Base-by-base conservation (phyloP, 768 basidiomycete species). In the Coprinopsis sp. region DNA sequence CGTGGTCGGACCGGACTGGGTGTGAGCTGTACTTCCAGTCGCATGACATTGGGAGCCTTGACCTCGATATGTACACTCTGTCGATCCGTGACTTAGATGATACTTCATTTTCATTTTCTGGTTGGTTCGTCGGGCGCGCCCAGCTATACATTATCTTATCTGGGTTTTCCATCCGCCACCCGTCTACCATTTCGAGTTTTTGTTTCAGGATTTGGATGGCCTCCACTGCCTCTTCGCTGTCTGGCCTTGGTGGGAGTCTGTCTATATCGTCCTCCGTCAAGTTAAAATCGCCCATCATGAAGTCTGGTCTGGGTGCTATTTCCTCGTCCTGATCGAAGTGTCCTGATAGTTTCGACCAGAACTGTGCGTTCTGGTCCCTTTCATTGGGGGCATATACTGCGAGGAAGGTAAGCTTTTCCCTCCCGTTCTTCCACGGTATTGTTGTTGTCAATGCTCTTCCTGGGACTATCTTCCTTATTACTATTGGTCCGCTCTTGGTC, bases 361-460 rank as follows among this genome's bases (percentile, higher is more conserved):
- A 40, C 3, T 40, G 24, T 13, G 18, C 22, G 24, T 40, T 40
- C 14, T 40, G 24, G 14, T 27, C 29, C 4, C 10, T 11, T 4
- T 10, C 6, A 25, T 40, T 40, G 10, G 39, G 39, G 14, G 39
- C 39, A n/a, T 40, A 40, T 21, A 40, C 14, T n/a, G 39, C 39
- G 2, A 40, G 39, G n/a, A n/a, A n/a, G n/a, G n/a, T n/a, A n/a
- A n/a, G n/a, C n/a, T n/a, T n/a, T n/a, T n/a, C n/a, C n/a, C n/a
- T n/a, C n/a, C n/a, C n/a, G n/a, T n/a, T n/a, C n/a, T n/a, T n/a
- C n/a, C n/a, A n/a, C n/a, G n/a, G n/a, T n/a, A n/a, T n/a, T n/a
- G n/a, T n/a, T n/a, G n/a, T n/a, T n/a, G n/a, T n/a, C n/a, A n/a
- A n/a, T n/a, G n/a, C n/a, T n/a, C n/a, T n/a, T n/a, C n/a, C n/a